These are phyloP conservation scores for Starmerella stellata DNA, from an alignment of 805 yeast species.

Conservation along the genomic window DNA sequence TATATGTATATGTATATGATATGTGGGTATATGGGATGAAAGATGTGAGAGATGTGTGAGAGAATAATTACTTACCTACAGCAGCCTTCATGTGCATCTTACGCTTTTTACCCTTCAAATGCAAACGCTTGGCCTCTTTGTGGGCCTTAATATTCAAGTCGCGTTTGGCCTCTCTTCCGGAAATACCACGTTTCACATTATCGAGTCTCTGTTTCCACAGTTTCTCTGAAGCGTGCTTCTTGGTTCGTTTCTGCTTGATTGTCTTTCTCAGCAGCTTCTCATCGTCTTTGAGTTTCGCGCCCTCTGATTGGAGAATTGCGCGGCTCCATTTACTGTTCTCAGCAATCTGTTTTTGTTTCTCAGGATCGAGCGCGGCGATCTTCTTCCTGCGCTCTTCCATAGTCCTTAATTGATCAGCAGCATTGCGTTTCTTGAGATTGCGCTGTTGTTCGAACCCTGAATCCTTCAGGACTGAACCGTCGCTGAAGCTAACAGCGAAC, in stretches of 20 bases:
- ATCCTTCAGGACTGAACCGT: slow-evolving; percentile 64
- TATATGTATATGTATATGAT: no score
- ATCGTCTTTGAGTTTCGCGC: slow-evolving; percentile 72
- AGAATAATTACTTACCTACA: no score
- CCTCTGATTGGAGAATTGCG: slow-evolving; percentile 74
- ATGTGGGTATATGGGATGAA: no score
- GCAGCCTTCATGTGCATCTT: slow-evolving; percentile 24
- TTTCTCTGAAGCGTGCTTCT: slow-evolving; percentile 66
- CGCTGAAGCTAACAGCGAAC: slow-evolving; percentile 66
- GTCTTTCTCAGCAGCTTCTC: slow-evolving; percentile 76
- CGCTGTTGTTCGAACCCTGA: slow-evolving; percentile 30
- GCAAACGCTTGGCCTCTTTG: slow-evolving; percentile 46
- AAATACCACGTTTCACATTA: slow-evolving; percentile 53
- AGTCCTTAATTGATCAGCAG: slow-evolving; percentile 68
- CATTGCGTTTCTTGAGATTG: slow-evolving; percentile 51
- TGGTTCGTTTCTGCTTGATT: slow-evolving; percentile 61
- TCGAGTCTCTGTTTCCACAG: slow-evolving; percentile 89
- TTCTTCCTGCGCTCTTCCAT: slow-evolving; percentile 58
- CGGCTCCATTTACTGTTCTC: slow-evolving; percentile 74
- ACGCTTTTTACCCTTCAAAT: slow-evolving; percentile 54
- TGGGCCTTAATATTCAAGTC: slow-evolving; percentile 79
- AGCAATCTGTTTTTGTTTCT: slow-evolving; percentile 36
- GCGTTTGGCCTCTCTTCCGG: slow-evolving; percentile 66
- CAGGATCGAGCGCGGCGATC: slow-evolving; percentile 41
- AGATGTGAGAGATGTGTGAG: no score